Evolutionary conservation across 768 basidiomycete genomes (phyloP), one percentile per base, ranked within the genome.

Genomic region (Auricularia auricula-judae): DNA sequence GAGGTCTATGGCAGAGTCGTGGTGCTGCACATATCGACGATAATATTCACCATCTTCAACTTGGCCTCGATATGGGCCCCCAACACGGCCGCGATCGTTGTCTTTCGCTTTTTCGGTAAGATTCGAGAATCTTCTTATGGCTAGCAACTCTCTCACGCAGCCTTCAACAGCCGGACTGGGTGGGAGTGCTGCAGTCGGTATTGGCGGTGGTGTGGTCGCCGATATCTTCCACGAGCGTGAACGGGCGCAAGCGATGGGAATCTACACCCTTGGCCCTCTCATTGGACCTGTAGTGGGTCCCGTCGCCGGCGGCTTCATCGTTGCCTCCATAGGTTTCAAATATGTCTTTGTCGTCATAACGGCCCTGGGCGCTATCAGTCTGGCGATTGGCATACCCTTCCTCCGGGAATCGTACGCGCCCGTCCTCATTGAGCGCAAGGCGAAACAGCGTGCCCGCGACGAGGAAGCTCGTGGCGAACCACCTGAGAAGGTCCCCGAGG

Each of bases 341-440:
- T 70, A 67, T 64, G 66, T 68, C 7, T 68, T 71, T 62, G 64
- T 62, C 51, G 21, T 69, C 23, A 63, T 71, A 56, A 51, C 71
- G 33, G 64, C 68, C 29, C 60, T 71, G 29, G 54, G 63, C 2
- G 68, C 62, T 47, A 61, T 66, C 54, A 68, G 65, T 36, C 62
- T 64, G 23, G 5, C 65, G 3, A 33, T 68, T 3, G 68, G 63
- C 21, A 53, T 66, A 14, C 64, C 70, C 61, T 47, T 68, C 34
- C 61, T 67, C 10, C 71, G 69, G 3, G 72, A 73, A 59, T 72
- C 72, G 1, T 73, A 71, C 64, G 67, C 69, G 1, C 72, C 71
- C 0, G 66, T 71, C 34, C 59, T 66, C 51, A 66, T 63, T 36
- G 36, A 63, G 60, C 53, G 47, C 8, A 35, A 61, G 36, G 70